These are phyloP conservation scores for Podospora anserina DNA, from an alignment of 495 filamentous ascomycete genomes.

Conservation along the genomic window DNA sequence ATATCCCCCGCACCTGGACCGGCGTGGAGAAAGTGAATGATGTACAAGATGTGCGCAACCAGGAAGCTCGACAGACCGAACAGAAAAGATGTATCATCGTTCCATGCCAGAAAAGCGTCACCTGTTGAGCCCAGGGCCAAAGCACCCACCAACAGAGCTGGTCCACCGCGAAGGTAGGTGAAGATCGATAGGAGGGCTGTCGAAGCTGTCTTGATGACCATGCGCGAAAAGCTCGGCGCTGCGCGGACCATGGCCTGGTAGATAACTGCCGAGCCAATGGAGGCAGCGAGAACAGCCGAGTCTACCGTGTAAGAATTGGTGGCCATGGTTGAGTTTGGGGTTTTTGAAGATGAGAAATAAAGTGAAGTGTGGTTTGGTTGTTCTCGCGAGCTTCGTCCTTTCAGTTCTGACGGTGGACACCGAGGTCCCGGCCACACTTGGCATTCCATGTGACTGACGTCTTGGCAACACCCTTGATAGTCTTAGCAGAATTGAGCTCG, in stretches of 20 bases:
- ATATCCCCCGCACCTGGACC: not conserved
- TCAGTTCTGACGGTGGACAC: not conserved
- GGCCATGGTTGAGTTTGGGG: not conserved
- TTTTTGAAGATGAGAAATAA: not conserved
- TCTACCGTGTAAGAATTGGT: not conserved
- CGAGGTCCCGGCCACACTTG: conserved; percentile 5
- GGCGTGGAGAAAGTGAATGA: conserved; percentile 18
- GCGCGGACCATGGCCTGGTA: conserved; percentile 23
- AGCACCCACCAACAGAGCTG: conserved; percentile 16
- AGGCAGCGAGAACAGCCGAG: conserved; percentile 22
- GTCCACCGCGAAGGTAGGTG: conserved; percentile 9
- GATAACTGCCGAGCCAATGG: conserved; percentile 17
- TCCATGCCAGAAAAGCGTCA: conserved; percentile 30
- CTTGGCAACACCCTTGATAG: not conserved
- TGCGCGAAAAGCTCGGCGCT: conserved; percentile 19
- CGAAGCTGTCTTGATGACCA: conserved; percentile 26
- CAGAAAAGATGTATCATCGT: conserved; percentile 26
- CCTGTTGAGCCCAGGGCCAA: conserved; percentile 26
- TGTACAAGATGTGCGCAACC: conserved; percentile 29
- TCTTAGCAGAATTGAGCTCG: too few relatives aligned
- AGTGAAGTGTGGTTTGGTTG: not conserved
- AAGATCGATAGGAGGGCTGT: conserved; percentile 25
- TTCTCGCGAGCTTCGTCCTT: not conserved
- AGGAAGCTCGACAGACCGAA: conserved; percentile 28
- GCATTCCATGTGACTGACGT: conserved; percentile 13